Evolutionary conservation across 345 rosid genomes (phyloP).

Genomic region (Rhizophora apiculata): DNA sequence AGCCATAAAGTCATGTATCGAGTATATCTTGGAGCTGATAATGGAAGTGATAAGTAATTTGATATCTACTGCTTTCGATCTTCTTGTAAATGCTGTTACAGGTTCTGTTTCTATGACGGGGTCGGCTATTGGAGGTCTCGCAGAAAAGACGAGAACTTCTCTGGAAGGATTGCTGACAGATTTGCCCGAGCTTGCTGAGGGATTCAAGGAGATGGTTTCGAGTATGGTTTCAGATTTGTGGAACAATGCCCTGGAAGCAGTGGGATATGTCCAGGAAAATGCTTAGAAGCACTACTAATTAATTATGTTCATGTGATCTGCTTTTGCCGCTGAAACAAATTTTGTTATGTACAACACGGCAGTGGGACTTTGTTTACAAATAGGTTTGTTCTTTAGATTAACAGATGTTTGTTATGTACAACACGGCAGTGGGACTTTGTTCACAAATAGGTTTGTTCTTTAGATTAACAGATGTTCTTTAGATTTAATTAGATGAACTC

Average conservation of each 20-base stretch:
- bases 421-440: too few relatives aligned
- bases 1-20: conserved; percentile 22
- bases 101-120: conserved; percentile 23
- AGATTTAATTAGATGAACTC: too few relatives aligned
- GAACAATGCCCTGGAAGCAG: conserved; percentile 34
- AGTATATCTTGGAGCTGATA: conserved; percentile 19
- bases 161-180: conserved; percentile 30
- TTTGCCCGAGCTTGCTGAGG: conserved; percentile 31
- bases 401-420: too few relatives aligned
- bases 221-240: conserved; percentile 28
- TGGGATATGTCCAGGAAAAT: conserved; percentile 35
- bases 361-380: too few relatives aligned
- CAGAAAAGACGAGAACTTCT: conserved; percentile 31
- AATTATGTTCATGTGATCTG: background rate
- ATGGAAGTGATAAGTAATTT: conserved; percentile 19
- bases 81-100: conserved; percentile 16
- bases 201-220: conserved; percentile 32
- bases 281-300: conserved; percentile 6
- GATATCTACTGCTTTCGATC: conserved; percentile 30
- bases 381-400: too few relatives aligned
- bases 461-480: too few relatives aligned
- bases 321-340: too few relatives aligned
- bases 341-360: too few relatives aligned
- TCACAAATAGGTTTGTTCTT: too few relatives aligned
- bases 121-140: conserved; percentile 17